Evolutionary conservation across 371 early-diverging fungal genomes (phyloP).

Genomic region (Apophysomyces trapeziformis): DNA sequence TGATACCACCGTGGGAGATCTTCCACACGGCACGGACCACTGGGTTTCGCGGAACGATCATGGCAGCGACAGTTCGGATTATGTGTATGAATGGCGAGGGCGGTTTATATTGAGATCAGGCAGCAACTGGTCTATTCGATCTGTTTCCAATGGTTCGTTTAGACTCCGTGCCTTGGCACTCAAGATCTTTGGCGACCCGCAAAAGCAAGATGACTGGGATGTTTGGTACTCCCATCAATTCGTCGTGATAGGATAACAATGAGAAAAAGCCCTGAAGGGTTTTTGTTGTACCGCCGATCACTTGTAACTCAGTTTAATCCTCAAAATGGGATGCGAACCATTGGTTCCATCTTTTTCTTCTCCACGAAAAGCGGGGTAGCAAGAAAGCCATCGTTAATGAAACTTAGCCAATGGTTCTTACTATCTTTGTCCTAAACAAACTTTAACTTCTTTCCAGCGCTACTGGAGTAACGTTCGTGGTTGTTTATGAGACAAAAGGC

Average conservation of each 20-base stretch:
- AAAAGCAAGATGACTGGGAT: slow-evolving; percentile 19
- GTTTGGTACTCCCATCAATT: slow-evolving; percentile 22
- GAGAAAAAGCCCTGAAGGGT: slow-evolving; percentile 4
- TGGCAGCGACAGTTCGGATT: slow-evolving; percentile 19
- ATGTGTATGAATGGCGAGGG: slow-evolving; percentile 21
- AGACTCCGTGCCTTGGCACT: slow-evolving; percentile 15
- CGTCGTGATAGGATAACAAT: slow-evolving; percentile 8
- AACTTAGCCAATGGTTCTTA: slow-evolving; percentile 1
- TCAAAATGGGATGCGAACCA: slow-evolving; percentile 2
- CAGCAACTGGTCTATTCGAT: background rate
- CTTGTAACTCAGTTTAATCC: slow-evolving; percentile 9
- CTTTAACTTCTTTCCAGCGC: background rate
- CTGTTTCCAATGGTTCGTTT: background rate
- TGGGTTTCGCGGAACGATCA: slow-evolving; percentile 26
- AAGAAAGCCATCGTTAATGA: background rate
- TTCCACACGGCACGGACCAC: slow-evolving; percentile 11
- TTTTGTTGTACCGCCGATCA: slow-evolving; percentile 6
- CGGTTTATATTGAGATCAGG: background rate
- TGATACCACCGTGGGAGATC: slow-evolving; percentile 12
- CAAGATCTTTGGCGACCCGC: slow-evolving; percentile 19
- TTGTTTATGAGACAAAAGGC: background rate
- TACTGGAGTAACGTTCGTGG: background rate
- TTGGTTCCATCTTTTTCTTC: slow-evolving; percentile 2
- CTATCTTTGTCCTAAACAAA: background rate
- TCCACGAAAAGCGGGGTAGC: background rate